Conservation (phyloP, 805 yeast genomes). For the Millerozyma acaciae region DNA sequence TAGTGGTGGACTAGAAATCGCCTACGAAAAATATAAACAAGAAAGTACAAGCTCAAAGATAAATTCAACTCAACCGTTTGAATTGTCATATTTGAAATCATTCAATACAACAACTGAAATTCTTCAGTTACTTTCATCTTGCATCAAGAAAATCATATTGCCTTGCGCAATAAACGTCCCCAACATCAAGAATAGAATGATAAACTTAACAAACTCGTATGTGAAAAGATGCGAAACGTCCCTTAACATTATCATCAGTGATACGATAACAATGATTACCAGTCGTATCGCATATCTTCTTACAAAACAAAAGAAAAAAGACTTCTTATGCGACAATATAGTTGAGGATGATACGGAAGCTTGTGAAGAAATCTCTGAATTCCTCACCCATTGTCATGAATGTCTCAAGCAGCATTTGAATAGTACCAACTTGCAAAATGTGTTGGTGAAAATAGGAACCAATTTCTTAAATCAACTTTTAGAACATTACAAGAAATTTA, state of each 20-base stretch:
- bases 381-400: slow-evolving; percentile 42
- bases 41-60: slow-evolving; percentile 26
- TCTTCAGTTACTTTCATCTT: slow-evolving; percentile 61
- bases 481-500: slow-evolving; percentile 70
- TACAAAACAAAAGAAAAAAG: slow-evolving; percentile 70
- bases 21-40: slow-evolving; percentile 46
- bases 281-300: slow-evolving; percentile 44
- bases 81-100: slow-evolving; percentile 46
- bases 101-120: slow-evolving; percentile 57
- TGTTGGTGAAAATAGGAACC: slow-evolving; percentile 55
- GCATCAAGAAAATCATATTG: slow-evolving; percentile 68
- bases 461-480: slow-evolving; percentile 55
- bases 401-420: slow-evolving; percentile 35
- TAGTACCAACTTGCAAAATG: slow-evolving; percentile 43
- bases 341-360: slow-evolving; percentile 59
- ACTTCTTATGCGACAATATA: slow-evolving; percentile 47
- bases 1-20: slow-evolving; percentile 69
- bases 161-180: slow-evolving; percentile 68
- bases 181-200: slow-evolving; percentile 53
- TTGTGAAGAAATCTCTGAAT: slow-evolving; percentile 58
- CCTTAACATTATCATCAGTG: slow-evolving; percentile 59
- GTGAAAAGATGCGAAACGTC: slow-evolving; percentile 61
- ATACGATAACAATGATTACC: slow-evolving; percentile 50
- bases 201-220: slow-evolving; percentile 57
- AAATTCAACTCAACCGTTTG: slow-evolving; percentile 24